Percentiles rank a stretch among this genome's conserved stretches.
phyloP scores from a whole-genome alignment of 495 filamentous ascomycete genomes.

The Copromyces sp. region DNA sequence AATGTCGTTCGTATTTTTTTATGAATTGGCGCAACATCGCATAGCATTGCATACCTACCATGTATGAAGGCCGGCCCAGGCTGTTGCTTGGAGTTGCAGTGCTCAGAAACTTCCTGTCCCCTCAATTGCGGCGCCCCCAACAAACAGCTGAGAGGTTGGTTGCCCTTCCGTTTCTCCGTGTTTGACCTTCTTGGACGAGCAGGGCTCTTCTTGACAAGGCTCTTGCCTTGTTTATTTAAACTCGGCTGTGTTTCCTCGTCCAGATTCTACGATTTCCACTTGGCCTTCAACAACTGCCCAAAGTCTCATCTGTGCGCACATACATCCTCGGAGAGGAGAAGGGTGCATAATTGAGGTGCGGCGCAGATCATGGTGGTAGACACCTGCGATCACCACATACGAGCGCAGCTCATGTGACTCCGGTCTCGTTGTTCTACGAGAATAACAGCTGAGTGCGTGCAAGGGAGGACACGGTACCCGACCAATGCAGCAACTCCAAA shows the following conservation, averaged over 20 bases:
- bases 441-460: not conserved
- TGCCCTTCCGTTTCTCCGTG: not conserved
- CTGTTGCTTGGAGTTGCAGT: not conserved
- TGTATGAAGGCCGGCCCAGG: not conserved
- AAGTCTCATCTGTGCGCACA: not conserved
- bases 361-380: not conserved
- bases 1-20: not conserved
- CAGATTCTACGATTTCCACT: not conserved
- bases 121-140: not conserved
- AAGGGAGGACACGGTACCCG: not conserved
- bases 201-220: not conserved
- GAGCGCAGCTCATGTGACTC: not conserved
- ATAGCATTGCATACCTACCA: not conserved
- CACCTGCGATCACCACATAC: not conserved
- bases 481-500: not conserved
- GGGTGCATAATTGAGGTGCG: not conserved
- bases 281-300: not conserved
- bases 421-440: not conserved
- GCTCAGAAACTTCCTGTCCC: not conserved
- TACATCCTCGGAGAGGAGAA: not conserved
- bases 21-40: not conserved
- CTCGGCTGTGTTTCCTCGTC: not conserved
- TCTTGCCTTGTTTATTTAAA: not conserved
- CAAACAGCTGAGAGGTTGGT: not conserved
- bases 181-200: not conserved